phyloP scores from a whole-genome alignment of 345 rosid genomes.

The Lepidium africanum region DNA sequence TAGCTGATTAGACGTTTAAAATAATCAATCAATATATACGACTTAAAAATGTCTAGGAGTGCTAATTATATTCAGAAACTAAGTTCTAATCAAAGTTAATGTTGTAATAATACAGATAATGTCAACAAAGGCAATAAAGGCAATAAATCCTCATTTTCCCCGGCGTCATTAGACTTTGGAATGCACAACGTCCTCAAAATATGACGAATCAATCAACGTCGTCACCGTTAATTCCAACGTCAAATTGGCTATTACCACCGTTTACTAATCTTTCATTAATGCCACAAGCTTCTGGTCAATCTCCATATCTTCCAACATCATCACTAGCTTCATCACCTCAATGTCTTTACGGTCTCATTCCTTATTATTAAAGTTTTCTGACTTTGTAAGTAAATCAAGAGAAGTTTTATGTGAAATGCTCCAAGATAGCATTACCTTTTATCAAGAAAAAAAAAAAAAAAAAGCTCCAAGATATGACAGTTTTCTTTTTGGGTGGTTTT shows the following conservation, averaged over 20 bases:
- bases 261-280: neutral
- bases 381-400: neutral
- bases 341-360: neutral
- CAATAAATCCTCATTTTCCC: conserved; percentile 10
- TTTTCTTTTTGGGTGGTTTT: too few species aligned
- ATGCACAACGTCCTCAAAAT: conserved; percentile 5
- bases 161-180: neutral
- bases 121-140: conserved; percentile 18
- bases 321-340: conserved; percentile 14
- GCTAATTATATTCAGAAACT: neutral
- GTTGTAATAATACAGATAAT: conserved; percentile 7
- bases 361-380: neutral
- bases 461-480: neutral
- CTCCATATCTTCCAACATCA: neutral
- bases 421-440: too few species aligned
- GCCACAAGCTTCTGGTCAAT: conserved; percentile 1
- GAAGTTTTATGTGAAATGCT: neutral
- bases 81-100: neutral
- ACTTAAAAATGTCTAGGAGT: neutral
- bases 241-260: conserved; percentile 6
- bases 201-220: neutral
- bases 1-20: neutral
- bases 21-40: neutral
- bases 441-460: too few species aligned
- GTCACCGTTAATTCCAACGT: neutral